Evolutionary conservation across 2,329 filamentous ascomycete species (phyloP), one percentile per base, ranked within the genome.

Genomic region (Myriosclerotinia curreyana): DNA sequence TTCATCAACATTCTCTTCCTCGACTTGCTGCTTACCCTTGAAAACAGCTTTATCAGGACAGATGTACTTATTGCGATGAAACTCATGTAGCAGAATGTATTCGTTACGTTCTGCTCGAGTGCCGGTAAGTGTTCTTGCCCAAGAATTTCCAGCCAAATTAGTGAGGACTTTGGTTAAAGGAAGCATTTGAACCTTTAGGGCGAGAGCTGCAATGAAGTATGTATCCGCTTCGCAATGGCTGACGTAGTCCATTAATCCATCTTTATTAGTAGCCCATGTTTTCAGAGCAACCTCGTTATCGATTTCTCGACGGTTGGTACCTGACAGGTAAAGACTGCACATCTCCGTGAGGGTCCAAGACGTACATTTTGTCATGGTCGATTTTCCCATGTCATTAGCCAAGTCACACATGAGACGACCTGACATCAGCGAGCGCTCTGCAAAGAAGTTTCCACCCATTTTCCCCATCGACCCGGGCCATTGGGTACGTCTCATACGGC

Each of bases 321-420:
- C 85, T 40, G 86, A 83, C 6, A 99, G 86, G 69, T 97, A 96
- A 20, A 98, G 83, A 68, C 88, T 91, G 75, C 92, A 96, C 93
- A 99, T 99, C 76, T 99, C 95, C 2, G 94, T 96, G 76, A 99
- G 82, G 76, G 90, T 96, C 95, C 95, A 99, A 3, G 93, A 96
- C 76, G 97, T 94, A 76, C 95, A 99, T 78, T 96, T 96, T 71
- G 85, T 88, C 94, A 98, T 98, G 69, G 92, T 85, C 14, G 94
- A 97, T 80, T 97, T 98, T 76, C 95, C 95, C 73, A 96, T 91
- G 71, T 99, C 95, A 75, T 99, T 99, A 65, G 89, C 92, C 66
- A 98, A 81, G 78, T 99, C 95, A 75, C 95, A 98, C 64, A 98
- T 84, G 66, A 99, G 80, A 71, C 95, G 88, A 49, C 95, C 95